Conservation (phyloP, 345 rosid genomes). For the Jatropha curcas region DNA sequence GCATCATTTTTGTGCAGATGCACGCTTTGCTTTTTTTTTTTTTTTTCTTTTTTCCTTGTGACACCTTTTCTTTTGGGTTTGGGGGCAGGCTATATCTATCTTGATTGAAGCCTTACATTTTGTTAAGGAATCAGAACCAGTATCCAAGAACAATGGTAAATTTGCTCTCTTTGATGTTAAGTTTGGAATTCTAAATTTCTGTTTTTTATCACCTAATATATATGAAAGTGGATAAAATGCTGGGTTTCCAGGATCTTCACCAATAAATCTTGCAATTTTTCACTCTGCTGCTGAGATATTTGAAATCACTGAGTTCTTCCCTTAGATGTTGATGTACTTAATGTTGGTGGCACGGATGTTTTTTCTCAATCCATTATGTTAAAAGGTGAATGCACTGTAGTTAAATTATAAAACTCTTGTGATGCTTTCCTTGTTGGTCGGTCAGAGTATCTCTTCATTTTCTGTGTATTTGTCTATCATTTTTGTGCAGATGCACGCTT, state of each 20-base stretch:
- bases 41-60: background rate
- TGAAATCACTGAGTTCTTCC: slow-evolving; percentile 41
- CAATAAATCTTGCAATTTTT: slow-evolving; percentile 87
- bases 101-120: slow-evolving; percentile 88
- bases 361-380: background rate
- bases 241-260: slow-evolving; percentile 71
- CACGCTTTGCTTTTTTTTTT: background rate
- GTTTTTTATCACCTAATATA: slow-evolving; percentile 21
- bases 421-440: background rate
- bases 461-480: background rate
- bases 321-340: background rate
- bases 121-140: slow-evolving; percentile 73
- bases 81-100: slow-evolving; percentile 59
- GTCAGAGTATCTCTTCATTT: background rate
- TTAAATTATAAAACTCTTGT: background rate
- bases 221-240: slow-evolving; percentile 27
- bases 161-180: too few species aligned
- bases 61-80: background rate
- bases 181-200: slow-evolving; percentile 17
- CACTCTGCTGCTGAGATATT: slow-evolving; percentile 97
- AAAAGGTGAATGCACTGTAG: background rate
- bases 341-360: too few species aligned
- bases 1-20: background rate
- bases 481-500: background rate
- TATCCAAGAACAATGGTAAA: slow-evolving; percentile 65